Base-by-base conservation (phyloP, 345 rosid genomes). In the Lumnitzera racemosa region DNA sequence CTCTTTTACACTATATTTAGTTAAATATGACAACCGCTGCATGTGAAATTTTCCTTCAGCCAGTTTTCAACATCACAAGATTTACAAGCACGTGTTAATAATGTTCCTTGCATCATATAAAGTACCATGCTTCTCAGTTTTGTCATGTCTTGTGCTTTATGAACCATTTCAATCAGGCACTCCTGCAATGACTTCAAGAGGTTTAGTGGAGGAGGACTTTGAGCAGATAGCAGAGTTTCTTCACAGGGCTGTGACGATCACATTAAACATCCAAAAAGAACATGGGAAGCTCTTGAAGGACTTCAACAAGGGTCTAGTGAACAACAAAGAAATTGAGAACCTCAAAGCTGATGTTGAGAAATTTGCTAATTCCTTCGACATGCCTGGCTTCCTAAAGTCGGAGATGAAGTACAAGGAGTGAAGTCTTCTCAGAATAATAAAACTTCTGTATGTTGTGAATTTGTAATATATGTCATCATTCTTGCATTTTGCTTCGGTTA, bases 141-240 rank as follows among this genome's bases (percentile, higher is more conserved):
- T 29, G 0, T 14, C 25, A 36, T 17, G 15, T 25, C 17, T 27
- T 24, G 13, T 12, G 14, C 16, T 49, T 24, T 36, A 6, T 49
- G 12, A 11, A 10, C 31, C 9, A 17, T 15, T 72, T 51, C 59
- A 20, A 20, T 20, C 69, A 94, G 99, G 99, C 52, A 52, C 99
- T 51, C 99, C 99, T 0, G 97, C 99, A 41, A 94, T 94, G 99
- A 94, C 99, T 16, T 94, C 99, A 14, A 81, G 99, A 64, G 99
- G 99, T 15, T 71, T 94, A 82, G 77, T 83, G 8, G 97, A 95
- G 82, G 88, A 90, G 78, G 99, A 95, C 83, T 95, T 95, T 2
- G 95, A 84, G 81, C 78, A 90, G 80, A 86, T 95, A 0, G 97
- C 85, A 53, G 99, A 90, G 73, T 90, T 95, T 83, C 88, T 95